These are phyloP conservation scores for Cyclaneusma minus DNA, from an alignment of 2,329 filamentous ascomycete genomes.

Conservation along the genomic window DNA sequence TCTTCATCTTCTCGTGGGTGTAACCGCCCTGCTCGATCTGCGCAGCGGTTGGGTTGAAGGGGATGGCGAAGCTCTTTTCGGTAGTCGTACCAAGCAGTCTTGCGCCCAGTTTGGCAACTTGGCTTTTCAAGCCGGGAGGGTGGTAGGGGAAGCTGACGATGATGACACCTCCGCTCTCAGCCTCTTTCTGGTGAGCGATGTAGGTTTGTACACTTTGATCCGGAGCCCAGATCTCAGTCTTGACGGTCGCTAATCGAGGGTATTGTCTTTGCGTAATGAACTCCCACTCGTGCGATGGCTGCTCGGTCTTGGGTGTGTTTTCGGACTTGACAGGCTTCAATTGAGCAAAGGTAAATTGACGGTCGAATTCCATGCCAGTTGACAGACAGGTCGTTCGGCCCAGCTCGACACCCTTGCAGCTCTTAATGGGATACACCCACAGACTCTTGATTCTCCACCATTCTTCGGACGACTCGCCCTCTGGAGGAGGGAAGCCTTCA, in stretches of 20 bases:
- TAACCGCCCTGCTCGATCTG: conserved; percentile 46
- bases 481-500: conserved; percentile 18
- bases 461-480: conserved; percentile 19
- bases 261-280: conserved; percentile 57
- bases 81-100: conserved; percentile 36
- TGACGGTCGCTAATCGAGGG: conserved; percentile 55
- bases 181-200: conserved; percentile 28
- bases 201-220: conserved; percentile 40
- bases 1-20: conserved; percentile 39
- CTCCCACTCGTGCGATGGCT: conserved; percentile 40
- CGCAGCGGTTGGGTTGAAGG: conserved; percentile 41
- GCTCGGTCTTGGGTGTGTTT: conserved; percentile 20
- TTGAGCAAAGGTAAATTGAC: conserved; percentile 72
- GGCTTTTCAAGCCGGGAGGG: conserved; percentile 30
- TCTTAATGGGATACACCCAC: conserved; percentile 72
- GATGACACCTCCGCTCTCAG: conserved; percentile 41
- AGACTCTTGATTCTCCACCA: conserved; percentile 48
- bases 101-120: conserved; percentile 28
- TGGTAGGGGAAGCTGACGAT: conserved; percentile 52
- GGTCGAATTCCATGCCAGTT: conserved; percentile 63
- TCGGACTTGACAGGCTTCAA: conserved; percentile 27
- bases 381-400: conserved; percentile 44
- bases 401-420: conserved; percentile 64
- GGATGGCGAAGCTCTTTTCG: conserved; percentile 50
- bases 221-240: conserved; percentile 52